Evolutionary conservation across 805 yeast species (phyloP).

Genomic region (Tetrapisispora fleetii): DNA sequence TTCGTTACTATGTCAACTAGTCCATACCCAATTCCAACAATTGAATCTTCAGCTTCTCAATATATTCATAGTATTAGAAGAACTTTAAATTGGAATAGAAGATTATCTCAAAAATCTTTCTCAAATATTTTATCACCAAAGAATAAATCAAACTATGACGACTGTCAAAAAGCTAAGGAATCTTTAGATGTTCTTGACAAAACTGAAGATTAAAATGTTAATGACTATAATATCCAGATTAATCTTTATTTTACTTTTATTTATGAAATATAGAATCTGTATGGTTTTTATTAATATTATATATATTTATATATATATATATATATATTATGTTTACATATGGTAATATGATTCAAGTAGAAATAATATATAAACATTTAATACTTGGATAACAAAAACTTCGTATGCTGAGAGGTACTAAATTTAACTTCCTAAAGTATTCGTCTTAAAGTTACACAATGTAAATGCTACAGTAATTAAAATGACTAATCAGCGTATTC

Average conservation of each 20-base stretch:
- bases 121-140: conserved; percentile 21
- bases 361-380: too few species aligned
- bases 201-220: conserved; percentile 5
- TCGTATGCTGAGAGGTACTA: not conserved
- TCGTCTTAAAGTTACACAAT: not conserved
- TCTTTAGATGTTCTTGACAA: not conserved
- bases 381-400: not conserved
- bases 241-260: not conserved
- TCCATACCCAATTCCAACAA: conserved; percentile 88
- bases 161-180: conserved; percentile 9
- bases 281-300: too few species aligned
- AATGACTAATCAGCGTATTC: conserved; percentile 34
- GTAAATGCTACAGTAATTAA: not conserved
- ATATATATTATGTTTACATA: not conserved
- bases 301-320: not conserved
- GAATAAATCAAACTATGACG: conserved; percentile 10
- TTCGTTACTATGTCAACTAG: conserved; percentile 77
- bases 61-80: conserved; percentile 76
- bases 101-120: conserved; percentile 80
- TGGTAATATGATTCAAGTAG: too few species aligned
- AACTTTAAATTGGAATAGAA: conserved; percentile 84
- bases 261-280: not conserved
- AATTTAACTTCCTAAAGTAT: not conserved
- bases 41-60: conserved; percentile 60
- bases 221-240: not conserved